Evolutionary conservation across 345 rosid species (phyloP).

Genomic region (Psidium friedrichsthalianum): DNA sequence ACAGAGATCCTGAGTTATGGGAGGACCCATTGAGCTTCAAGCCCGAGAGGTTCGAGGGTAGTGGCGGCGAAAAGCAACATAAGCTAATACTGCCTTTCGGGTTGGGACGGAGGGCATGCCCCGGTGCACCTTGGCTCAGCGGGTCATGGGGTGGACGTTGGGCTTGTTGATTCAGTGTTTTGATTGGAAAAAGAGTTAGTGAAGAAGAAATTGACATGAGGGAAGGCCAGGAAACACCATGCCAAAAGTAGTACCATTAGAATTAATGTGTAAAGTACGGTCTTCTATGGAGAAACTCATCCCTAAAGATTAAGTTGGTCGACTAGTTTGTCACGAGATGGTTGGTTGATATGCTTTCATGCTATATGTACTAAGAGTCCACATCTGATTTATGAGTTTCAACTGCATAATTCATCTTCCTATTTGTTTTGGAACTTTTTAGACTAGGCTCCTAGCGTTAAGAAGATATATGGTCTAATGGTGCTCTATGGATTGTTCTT

Average conservation of each 20-base stretch:
- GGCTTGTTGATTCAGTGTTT: conserved; percentile 39
- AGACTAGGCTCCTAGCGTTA: background rate
- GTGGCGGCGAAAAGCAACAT: background rate
- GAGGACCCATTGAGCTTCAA: conserved; percentile 26
- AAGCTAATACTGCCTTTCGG: conserved; percentile 33
- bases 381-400: background rate
- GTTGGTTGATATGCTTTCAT: background rate
- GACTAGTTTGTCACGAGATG: background rate
- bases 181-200: conserved; percentile 35
- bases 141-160: conserved; percentile 22
- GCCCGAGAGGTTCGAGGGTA: conserved; percentile 36
- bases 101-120: conserved; percentile 43
- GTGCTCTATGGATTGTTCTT: background rate
- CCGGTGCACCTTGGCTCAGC: conserved; percentile 28
- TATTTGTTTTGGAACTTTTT: background rate
- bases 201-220: conserved; percentile 24
- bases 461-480: background rate
- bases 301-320: conserved; percentile 19
- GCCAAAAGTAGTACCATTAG: conserved; percentile 30
- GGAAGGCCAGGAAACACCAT: conserved; percentile 21
- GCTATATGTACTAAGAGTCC: background rate
- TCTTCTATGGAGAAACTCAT: conserved; percentile 4
- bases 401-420: background rate
- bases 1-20: conserved; percentile 36
- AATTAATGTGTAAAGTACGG: conserved; percentile 32